Base-by-base conservation (phyloP, 768 basidiomycete species). In the Gymnopilus dilepis region DNA sequence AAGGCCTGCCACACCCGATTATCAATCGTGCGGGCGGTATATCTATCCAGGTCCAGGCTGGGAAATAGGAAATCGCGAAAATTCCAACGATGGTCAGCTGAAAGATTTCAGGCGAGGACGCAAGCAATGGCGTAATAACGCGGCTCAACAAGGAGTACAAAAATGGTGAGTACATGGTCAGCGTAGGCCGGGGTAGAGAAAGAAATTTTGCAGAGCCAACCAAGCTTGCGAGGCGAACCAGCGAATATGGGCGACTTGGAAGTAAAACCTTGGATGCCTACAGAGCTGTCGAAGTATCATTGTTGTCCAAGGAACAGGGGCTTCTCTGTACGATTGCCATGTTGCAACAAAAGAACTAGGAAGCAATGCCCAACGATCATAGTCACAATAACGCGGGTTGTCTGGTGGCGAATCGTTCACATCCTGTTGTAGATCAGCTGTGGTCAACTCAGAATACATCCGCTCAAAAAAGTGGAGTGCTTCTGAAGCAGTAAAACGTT, bases 391-490 rank as follows among this genome's bases (percentile, higher is more conserved):
- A 13, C 3, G 21, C 21, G n/a, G 6, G 12, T 52, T 56, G 19
- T 15, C 42, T 6, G 17, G 28, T 26, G 26, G 3, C 5, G n/a
- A 19, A 13, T 37, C 30, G 33, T 19, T 34, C 12, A 33, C 40
- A 2, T 40, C n/a, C 40, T 47, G 26, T 8, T 48, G 47, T n/a
- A 50, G 28, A 17, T 31, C 19, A n/a, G 55, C 24, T 24, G 42
- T 40, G 31, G 52, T 24, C 24, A 58, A 31, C n/a, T 56, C 22
- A 21, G 41, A 34, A 21, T 37, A 55, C 24, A 64, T 26, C 8
- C 63, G 26, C 42, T 72, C 69, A 22, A 75, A 67, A 56, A 74
- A 74, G 4, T 19, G 33, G 8, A 74, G 66, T 7, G 74, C 74
- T 37, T 70, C 64, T 1, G 55, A 31, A 21, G 74, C 71, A 1